Evolutionary conservation across 306 rosid genomes (phyloP), one percentile per base, ranked within the genome.

Genomic region (Lithocarpus polystachyus): DNA sequence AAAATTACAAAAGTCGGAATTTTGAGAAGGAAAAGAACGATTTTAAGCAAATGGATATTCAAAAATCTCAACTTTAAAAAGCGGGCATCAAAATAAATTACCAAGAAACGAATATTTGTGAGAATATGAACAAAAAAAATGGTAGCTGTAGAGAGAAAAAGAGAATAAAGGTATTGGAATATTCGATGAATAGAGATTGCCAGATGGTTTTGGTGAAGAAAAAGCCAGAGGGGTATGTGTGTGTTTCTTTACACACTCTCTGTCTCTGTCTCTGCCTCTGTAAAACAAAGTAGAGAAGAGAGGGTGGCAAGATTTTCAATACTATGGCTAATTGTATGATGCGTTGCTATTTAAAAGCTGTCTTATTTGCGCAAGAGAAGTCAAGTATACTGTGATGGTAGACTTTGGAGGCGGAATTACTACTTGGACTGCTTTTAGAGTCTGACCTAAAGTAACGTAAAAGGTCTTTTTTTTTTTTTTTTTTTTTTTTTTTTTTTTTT

Each of bases 271-370:
- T 68, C 80, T 60, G 77, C 70, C 69, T 76, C 75, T 11, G 57
- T 23, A 71, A 71, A 11, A 24, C 53, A 55, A 75, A 17, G 79
- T 31, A 80, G 74, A 73, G 85, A 22, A 81, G 71, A 81, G 68
- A 65, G 71, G 75, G 45, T 37, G 81, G 80, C 64, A 61, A 71
- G 43, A 51, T 79, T 61, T 79, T 51, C 82, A 24, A 78, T 53
- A 48, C 26, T 56, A 57, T 56, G 64, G 20, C 54, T 77, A 43
- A 45, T 33, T 33, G 53, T 24, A 31, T 61, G 43, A 37, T 19
- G 31, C 61, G 54, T 72, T 24, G 76, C 31, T 28, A 60, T 40
- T 5, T 17, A 45, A 71, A 71, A 72, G 19, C 14, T 72, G 53
- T 56, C 79, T 7, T 29, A 15, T 28, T 24, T 29, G 71, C 9